phyloP scores from a whole-genome alignment of 1,139 yeast species.

The Kodamaea derodonti region DNA sequence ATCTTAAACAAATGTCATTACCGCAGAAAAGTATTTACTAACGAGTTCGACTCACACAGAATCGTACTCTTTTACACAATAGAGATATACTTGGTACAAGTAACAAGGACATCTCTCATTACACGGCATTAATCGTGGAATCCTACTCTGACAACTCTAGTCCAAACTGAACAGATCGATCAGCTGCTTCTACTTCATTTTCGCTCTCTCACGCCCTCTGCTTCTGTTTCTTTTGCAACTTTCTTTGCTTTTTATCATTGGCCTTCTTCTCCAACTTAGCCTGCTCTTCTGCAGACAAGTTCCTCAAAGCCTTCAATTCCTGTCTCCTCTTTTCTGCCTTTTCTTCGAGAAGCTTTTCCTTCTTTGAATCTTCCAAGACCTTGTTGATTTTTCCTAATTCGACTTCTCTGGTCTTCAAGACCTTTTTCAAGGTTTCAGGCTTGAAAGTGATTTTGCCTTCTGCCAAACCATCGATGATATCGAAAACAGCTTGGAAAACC shows the following conservation, averaged over 20 bases:
- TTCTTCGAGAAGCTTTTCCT: conserved; percentile 66
- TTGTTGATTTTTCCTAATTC: conserved; percentile 61
- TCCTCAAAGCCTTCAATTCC: conserved; percentile 52
- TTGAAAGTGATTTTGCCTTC: conserved; percentile 43
- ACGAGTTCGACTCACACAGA: too few relatives aligned
- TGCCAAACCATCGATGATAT: conserved; percentile 51
- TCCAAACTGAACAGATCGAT: too few relatives aligned
- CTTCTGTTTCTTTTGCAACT: conserved; percentile 40
- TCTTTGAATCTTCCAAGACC: conserved; percentile 54
- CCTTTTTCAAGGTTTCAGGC: conserved; percentile 72
- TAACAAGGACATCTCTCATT: too few relatives aligned
- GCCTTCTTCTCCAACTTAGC: conserved; percentile 71
- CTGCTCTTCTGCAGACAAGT: conserved; percentile 66
- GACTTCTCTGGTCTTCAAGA: conserved; percentile 68
- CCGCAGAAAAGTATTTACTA: too few relatives aligned
- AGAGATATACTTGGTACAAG: too few relatives aligned
- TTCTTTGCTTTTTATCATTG: conserved; percentile 39
- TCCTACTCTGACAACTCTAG: too few relatives aligned
- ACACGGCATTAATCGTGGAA: too few relatives aligned
- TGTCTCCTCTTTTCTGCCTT: conserved; percentile 68
- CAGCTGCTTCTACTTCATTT: too few relatives aligned
- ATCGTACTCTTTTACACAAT: too few relatives aligned
- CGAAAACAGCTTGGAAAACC: conserved; percentile 50
- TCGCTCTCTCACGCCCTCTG: conserved; percentile 39
- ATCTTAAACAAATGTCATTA: too few relatives aligned